These are phyloP conservation scores for Blastocystis sp. DNA, from an alignment of 352 stramenopile genomes.

Conservation along the genomic window DNA sequence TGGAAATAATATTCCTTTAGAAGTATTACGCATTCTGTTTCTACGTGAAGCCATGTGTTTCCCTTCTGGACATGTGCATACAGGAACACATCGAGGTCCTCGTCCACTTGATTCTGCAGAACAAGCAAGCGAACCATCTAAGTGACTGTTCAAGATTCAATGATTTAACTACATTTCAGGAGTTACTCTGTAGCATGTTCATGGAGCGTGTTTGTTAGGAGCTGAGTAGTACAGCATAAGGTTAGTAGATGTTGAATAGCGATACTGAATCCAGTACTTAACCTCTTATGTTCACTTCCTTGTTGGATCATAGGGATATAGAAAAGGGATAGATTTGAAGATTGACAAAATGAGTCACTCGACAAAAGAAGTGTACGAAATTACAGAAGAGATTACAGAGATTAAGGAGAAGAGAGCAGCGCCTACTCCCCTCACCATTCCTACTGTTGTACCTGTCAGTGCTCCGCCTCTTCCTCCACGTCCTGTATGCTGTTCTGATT, in stretches of 20 bases:
- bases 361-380: slow-evolving; percentile 35
- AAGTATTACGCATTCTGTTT: slow-evolving; percentile 24
- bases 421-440: background rate
- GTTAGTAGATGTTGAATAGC: too few relatives aligned
- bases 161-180: background rate
- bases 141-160: too few relatives aligned
- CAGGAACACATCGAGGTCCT: too few relatives aligned
- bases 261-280: too few relatives aligned
- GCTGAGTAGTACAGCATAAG: too few relatives aligned
- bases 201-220: too few relatives aligned
- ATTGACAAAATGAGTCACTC: background rate
- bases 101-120: background rate
- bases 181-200: background rate
- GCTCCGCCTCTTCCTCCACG: background rate
- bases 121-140: too few relatives aligned
- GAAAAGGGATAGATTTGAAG: background rate
- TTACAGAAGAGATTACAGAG: slow-evolving; percentile 3
- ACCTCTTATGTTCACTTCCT: background rate
- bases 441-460: background rate
- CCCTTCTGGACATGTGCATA: background rate
- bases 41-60: background rate
- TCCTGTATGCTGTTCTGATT: background rate
- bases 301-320: too few relatives aligned
- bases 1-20: slow-evolving; percentile 13
- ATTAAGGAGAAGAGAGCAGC: background rate